Evolutionary conservation across 2,329 filamentous ascomycete genomes (phyloP), one percentile per base, ranked within the genome.

Genomic region (Beauveria bassiana): DNA sequence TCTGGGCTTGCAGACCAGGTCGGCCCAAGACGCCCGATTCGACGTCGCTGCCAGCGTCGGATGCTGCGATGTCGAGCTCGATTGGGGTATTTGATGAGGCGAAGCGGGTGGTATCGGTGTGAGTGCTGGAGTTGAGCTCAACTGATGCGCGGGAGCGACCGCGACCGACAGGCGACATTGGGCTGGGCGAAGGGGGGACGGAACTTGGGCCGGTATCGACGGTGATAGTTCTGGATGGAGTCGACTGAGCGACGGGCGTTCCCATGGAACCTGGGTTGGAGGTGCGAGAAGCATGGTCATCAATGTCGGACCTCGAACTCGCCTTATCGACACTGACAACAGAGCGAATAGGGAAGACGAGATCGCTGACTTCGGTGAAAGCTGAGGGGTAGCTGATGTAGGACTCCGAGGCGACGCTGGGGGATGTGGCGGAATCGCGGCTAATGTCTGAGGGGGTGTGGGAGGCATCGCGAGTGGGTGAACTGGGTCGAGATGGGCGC

Each of bases 321-420:
- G 63, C 60, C 7, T 84, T 83, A 66, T 90, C 86, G 46, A 93
- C 84, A 7, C 85, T 89, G 26, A 93, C 79, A 49, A 90, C 86
- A n/a, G 89, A 92, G 54, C 89, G 84, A 38, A 93, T 89, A n/a
- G 90, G 90, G 61, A 90, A 93, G 5, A 93, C 88, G 60, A 88
- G 82, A 68, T 93, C 81, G 38, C 72, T 71, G 26, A 72, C 69
- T 59, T 75, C 74, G n/a, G 74, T 75, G 52, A 68, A 65, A 12
- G 66, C 65, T 2, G 72, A 74, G 24, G 64, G 69, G 45, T 71
- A 64, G 6, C 70, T 68, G 1, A 69, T 34, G 31, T 31, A 45
- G 12, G 56, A 62, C 16, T 62, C 54, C 7, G 55, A 53, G 3
- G 42, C n/a, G 7, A 9, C 49, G 50, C 49, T 59, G 28, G 61